phyloP scores from a whole-genome alignment of 2,329 filamentous ascomycete species.

The Fusarium palustre region DNA sequence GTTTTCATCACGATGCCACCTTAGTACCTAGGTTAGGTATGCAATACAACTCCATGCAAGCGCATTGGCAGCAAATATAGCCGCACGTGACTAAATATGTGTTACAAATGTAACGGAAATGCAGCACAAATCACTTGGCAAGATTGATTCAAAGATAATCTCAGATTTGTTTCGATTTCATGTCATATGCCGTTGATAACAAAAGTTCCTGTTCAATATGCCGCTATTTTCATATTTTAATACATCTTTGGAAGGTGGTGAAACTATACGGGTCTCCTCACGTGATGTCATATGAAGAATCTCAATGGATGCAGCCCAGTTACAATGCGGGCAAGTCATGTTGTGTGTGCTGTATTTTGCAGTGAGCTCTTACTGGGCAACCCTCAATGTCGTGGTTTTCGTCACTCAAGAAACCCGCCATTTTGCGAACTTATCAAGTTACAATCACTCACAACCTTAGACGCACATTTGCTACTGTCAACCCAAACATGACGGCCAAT shows the following conservation, averaged over 20 bases:
- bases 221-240: slow-evolving; percentile 20
- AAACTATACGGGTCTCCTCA: slow-evolving; percentile 7
- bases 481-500: slow-evolving; percentile 48
- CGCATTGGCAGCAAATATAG: not conserved
- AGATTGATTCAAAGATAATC: not conserved
- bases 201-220: slow-evolving; percentile 20
- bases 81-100: slow-evolving; percentile 8
- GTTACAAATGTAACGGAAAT: not conserved
- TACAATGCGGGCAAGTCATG: slow-evolving; percentile 16
- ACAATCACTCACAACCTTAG: slow-evolving; percentile 42
- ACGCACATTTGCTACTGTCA: slow-evolving; percentile 49
- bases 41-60: not conserved
- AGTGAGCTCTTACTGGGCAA: slow-evolving; percentile 22
- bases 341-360: slow-evolving; percentile 8
- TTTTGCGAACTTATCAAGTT: slow-evolving; percentile 41
- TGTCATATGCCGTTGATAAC: slow-evolving; percentile 3
- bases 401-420: slow-evolving; percentile 44
- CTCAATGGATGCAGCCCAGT: slow-evolving; percentile 7
- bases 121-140: not conserved
- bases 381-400: slow-evolving; percentile 47
- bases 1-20: not conserved
- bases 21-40: too few relatives aligned
- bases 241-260: slow-evolving; percentile 29
- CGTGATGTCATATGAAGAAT: slow-evolving; percentile 38
- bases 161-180: slow-evolving; percentile 12